Conservation (phyloP, 164 flowering plant species). For the Hamamelis virginiana region DNA sequence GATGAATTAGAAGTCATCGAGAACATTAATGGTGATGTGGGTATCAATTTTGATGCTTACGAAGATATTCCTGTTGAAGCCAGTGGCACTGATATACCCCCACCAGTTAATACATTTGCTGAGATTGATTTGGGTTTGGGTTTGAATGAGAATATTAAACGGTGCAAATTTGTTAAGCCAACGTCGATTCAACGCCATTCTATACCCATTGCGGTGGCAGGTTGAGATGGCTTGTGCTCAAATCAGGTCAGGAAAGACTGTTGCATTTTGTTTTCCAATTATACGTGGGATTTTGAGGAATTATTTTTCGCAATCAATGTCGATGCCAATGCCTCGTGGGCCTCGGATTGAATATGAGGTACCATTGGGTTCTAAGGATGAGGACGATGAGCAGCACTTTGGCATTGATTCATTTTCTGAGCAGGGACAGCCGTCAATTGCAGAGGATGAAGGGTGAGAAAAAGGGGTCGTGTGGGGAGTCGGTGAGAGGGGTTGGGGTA, state of each 20-base stretch:
- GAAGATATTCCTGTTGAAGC: conserved; percentile 54
- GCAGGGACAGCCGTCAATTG: too few species aligned
- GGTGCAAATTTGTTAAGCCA: conserved; percentile 61
- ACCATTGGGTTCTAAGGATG: too few species aligned
- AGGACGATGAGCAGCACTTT: too few species aligned
- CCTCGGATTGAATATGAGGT: conserved; percentile 22
- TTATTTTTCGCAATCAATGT: neutral
- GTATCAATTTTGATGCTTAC: conserved; percentile 47
- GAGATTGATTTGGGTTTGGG: conserved; percentile 50
- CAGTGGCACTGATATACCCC: conserved; percentile 46
- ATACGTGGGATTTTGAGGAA: conserved; percentile 45
- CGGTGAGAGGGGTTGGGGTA: too few species aligned
- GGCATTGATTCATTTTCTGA: too few species aligned
- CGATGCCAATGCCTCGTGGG: conserved; percentile 1
- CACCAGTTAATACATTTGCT: conserved; percentile 40
- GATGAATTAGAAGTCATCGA: conserved; percentile 25
- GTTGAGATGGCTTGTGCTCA: conserved; percentile 79
- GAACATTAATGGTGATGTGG: conserved; percentile 5
- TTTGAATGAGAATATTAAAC: conserved; percentile 42
- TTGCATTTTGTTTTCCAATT: conserved; percentile 65
- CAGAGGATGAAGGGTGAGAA: too few species aligned
- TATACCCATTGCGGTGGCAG: conserved; percentile 55
- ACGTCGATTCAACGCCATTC: conserved; percentile 66
- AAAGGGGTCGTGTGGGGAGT: too few species aligned
- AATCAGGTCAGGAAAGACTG: conserved; percentile 71